These are phyloP conservation scores for Penicillium sp. DNA, from an alignment of 2,329 filamentous ascomycete genomes.

Conservation along the genomic window DNA sequence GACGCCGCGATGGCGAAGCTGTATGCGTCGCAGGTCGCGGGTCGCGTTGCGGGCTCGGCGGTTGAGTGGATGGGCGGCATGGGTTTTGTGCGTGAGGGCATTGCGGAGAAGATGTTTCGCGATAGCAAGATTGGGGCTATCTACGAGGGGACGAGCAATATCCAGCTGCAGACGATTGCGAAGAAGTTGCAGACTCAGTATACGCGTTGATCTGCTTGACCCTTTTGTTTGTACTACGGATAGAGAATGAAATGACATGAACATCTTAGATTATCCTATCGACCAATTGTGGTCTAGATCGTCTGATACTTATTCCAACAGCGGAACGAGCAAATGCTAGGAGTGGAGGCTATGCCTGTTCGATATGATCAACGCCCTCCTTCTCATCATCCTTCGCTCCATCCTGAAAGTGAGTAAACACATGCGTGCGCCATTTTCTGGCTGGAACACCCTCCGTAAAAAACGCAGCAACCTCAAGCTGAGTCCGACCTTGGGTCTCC, in stretches of 20 bases:
- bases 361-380: not conserved
- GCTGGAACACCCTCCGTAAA: slow-evolving; percentile 3
- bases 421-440: not conserved
- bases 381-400: not conserved
- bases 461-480: slow-evolving; percentile 7
- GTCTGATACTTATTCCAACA: too few relatives aligned
- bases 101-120: slow-evolving; percentile 96
- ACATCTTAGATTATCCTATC: too few relatives aligned
- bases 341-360: too few relatives aligned
- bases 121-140: slow-evolving; percentile 99
- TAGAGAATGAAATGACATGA: too few relatives aligned
- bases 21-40: slow-evolving; percentile 87
- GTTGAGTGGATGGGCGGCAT: slow-evolving; percentile 99
- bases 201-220: slow-evolving; percentile 43
- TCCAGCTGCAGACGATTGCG: slow-evolving; percentile 67
- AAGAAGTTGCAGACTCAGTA: slow-evolving; percentile 68
- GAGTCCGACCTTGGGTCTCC: not conserved
- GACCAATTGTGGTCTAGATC: too few relatives aligned
- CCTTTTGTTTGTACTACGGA: not conserved
- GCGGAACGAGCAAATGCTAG: too few relatives aligned
- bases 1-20: slow-evolving; percentile 99
- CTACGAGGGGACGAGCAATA: slow-evolving; percentile 77
- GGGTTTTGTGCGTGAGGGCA: slow-evolving; percentile 94
- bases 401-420: not conserved
- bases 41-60: slow-evolving; percentile 75